Evolutionary conservation across 805 yeast species (phyloP).

Genomic region (Metschnikowia proteae): DNA sequence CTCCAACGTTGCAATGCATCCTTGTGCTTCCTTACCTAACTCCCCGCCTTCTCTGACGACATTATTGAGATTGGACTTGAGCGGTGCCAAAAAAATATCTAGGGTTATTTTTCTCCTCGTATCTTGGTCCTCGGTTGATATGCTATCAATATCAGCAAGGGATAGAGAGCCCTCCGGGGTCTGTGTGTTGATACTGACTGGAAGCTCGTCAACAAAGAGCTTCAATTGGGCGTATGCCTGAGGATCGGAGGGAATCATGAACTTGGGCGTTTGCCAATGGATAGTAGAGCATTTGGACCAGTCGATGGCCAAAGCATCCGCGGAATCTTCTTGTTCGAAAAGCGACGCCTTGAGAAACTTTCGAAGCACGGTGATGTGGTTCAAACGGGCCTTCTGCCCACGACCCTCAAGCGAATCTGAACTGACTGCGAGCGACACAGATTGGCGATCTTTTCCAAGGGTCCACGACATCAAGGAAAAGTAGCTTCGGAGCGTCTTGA

Average conservation of each 20-base stretch:
- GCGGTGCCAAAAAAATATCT: conserved; percentile 49
- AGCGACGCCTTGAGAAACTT: conserved; percentile 46
- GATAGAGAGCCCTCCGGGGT: conserved; percentile 24
- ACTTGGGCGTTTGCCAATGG: conserved; percentile 50
- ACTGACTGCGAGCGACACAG: conserved; percentile 33
- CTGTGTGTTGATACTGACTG: conserved; percentile 13
- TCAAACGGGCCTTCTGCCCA: conserved; percentile 34
- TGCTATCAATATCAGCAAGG: conserved; percentile 38
- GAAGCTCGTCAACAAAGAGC: conserved; percentile 46
- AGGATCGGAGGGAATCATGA: conserved; percentile 49
- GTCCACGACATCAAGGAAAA: conserved; percentile 78
- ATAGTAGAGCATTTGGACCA: conserved; percentile 16
- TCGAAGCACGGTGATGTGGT: conserved; percentile 41
- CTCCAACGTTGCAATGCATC: conserved; percentile 19
- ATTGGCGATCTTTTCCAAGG: conserved; percentile 34
- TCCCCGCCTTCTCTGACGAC: conserved; percentile 71
- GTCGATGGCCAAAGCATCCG: conserved; percentile 13
- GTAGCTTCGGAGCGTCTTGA: conserved; percentile 62
- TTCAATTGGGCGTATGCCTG: conserved; percentile 64
- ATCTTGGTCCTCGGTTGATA: conserved; percentile 57
- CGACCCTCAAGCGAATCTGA: conserved; percentile 31
- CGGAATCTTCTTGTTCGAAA: conserved; percentile 22
- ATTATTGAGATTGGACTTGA: conserved; percentile 47
- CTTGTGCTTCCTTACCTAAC: conserved; percentile 49
- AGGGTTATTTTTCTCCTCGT: conserved; percentile 52